phyloP scores from a whole-genome alignment of 2,329 filamentous ascomycete genomes.

The Paraphaeosphaeria sporulosa region DNA sequence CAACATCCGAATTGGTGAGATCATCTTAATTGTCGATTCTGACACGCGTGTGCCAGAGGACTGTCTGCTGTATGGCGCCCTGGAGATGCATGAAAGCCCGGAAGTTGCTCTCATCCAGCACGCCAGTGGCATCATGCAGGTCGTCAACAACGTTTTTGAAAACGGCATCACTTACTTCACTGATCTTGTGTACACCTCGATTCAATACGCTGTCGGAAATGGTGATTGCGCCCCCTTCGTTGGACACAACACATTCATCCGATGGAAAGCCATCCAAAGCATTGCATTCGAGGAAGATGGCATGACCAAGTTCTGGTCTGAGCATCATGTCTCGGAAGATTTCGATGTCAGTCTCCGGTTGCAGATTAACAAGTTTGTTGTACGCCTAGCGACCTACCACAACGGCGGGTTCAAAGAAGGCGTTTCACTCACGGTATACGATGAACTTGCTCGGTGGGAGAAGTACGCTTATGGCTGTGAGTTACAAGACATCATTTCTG shows the following conservation, averaged over 20 bases:
- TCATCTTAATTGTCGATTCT: slow-evolving; percentile 67
- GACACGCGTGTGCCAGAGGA: slow-evolving; percentile 62
- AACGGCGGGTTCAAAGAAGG: slow-evolving; percentile 75
- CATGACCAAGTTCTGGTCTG: slow-evolving; percentile 74
- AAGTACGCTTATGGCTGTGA: slow-evolving; percentile 65
- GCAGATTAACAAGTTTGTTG: slow-evolving; percentile 70
- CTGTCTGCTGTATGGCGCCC: slow-evolving; percentile 77
- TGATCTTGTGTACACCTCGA: slow-evolving; percentile 75
- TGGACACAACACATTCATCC: slow-evolving; percentile 76
- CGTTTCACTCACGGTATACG: slow-evolving; percentile 74
- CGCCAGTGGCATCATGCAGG: slow-evolving; percentile 72
- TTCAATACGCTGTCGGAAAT: slow-evolving; percentile 71
- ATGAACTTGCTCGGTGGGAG: slow-evolving; percentile 74
- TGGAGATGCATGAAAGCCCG: slow-evolving; percentile 80
- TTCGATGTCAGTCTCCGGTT: slow-evolving; percentile 77
- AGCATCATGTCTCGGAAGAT: slow-evolving; percentile 76
- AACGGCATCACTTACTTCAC: slow-evolving; percentile 80
- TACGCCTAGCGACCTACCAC: slow-evolving; percentile 73
- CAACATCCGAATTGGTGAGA: slow-evolving; percentile 83
- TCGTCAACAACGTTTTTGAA: slow-evolving; percentile 74
- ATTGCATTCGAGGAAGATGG: slow-evolving; percentile 62
- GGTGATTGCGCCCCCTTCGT: slow-evolving; percentile 78
- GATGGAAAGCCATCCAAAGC: slow-evolving; percentile 70
- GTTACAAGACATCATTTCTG: background rate
- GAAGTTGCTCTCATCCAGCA: slow-evolving; percentile 81